Percentiles rank a stretch among this genome's conserved stretches.
Conservation (phyloP, 805 yeast species). For the Isabelozyma gotoi region DNA sequence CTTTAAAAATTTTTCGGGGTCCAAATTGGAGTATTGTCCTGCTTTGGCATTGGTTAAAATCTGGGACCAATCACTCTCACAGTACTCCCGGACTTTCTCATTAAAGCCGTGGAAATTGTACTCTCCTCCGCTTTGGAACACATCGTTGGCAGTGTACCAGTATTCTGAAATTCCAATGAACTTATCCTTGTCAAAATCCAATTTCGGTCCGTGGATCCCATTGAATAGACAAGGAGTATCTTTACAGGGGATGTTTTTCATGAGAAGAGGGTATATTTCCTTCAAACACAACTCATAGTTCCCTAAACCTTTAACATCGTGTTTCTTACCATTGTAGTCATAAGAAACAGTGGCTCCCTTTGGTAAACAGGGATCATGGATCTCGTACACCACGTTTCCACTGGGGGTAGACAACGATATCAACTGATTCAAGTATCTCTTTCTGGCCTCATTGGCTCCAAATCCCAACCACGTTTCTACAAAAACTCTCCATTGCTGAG, state of each 20-base stretch:
- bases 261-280: constrained; percentile 70
- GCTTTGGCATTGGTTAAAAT: constrained; percentile 48
- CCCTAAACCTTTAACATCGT: constrained; percentile 71
- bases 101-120: constrained; percentile 75
- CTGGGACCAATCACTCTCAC: constrained; percentile 71
- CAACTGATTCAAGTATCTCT: constrained; percentile 62
- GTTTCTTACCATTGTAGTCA: constrained; percentile 45
- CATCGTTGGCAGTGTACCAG: constrained; percentile 95
- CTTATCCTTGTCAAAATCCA: constrained; percentile 75
- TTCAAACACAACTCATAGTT: constrained; percentile 71
- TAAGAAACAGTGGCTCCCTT: constrained; percentile 52
- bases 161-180: constrained; percentile 95
- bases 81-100: constrained; percentile 64
- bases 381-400: constrained; percentile 9
- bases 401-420: constrained; percentile 29
- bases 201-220: constrained; percentile 90
- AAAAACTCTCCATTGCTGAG: constrained; percentile 80
- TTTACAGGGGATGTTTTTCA: constrained; percentile 77
- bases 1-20: constrained; percentile 49
- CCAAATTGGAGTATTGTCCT: constrained; percentile 59
- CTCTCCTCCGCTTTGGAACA: constrained; percentile 85
- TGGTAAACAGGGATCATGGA: constrained; percentile 83
- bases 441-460: constrained; percentile 93
- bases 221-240: constrained; percentile 91
- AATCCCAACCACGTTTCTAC: constrained; percentile 97